These are phyloP conservation scores for Friedmanniomyces simplex DNA, from an alignment of 495 filamentous ascomycete genomes.

Conservation along the genomic window DNA sequence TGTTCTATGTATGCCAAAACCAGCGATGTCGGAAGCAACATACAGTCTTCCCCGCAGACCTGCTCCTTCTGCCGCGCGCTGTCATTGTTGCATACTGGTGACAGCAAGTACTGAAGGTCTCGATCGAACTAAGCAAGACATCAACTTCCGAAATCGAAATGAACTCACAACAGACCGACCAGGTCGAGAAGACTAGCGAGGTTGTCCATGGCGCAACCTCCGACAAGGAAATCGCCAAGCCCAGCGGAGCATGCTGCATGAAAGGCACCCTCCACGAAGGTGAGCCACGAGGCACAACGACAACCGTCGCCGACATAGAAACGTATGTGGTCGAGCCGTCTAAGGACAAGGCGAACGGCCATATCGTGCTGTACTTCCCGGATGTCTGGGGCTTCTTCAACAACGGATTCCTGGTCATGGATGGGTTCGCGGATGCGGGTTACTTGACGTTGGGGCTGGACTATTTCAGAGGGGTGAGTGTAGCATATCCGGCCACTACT, in stretches of 20 bases:
- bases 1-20: neutral
- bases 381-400: constrained; percentile 35
- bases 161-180: neutral
- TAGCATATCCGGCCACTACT: no score
- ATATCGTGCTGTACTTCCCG: constrained; percentile 35
- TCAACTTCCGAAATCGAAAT: neutral
- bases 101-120: no score
- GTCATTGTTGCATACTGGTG: no score
- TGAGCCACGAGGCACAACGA: constrained; percentile 26
- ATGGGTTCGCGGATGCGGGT: constrained; percentile 36
- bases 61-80: no score
- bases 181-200: neutral
- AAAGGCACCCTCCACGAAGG: constrained; percentile 31
- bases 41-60: neutral
- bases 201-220: neutral
- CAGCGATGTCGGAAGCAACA: neutral
- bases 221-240: constrained; percentile 22
- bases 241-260: constrained; percentile 29
- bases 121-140: neutral
- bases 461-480: constrained; percentile 31
- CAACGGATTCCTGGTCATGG: constrained; percentile 34
- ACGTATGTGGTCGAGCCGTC: constrained; percentile 32
- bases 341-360: constrained; percentile 27
- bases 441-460: constrained; percentile 34
- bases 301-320: constrained; percentile 24